Evolutionary conservation across 768 basidiomycete genomes (phyloP).

Genomic region (Vararia minispora): DNA sequence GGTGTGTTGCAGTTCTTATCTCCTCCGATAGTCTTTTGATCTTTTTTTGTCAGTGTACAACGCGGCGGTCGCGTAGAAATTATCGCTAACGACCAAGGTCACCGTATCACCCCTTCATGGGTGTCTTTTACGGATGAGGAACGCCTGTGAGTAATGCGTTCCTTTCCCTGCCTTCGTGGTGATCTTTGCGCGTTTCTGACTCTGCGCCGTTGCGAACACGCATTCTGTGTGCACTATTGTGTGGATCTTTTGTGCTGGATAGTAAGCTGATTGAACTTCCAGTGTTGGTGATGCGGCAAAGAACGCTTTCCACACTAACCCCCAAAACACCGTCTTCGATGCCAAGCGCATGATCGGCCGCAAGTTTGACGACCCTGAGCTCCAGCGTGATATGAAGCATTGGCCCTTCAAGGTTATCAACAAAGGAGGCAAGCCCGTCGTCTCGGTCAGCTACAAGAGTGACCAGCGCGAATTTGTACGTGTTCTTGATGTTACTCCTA

Average conservation of each 20-base stretch:
- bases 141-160: slow-evolving; percentile 29
- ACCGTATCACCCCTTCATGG: slow-evolving; percentile 56
- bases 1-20: slow-evolving; percentile 35
- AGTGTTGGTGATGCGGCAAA: slow-evolving; percentile 92
- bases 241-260: too few relatives aligned
- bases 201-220: too few relatives aligned
- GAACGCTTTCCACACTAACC: slow-evolving; percentile 89
- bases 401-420: slow-evolving; percentile 82
- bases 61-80: slow-evolving; percentile 44
- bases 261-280: slow-evolving; percentile 2
- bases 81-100: slow-evolving; percentile 45
- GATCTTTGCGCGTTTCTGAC: neutral
- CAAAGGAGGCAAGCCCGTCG: slow-evolving; percentile 70
- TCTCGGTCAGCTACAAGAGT: slow-evolving; percentile 69
- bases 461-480: slow-evolving; percentile 76
- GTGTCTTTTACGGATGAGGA: slow-evolving; percentile 50
- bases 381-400: slow-evolving; percentile 79
- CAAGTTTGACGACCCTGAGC: slow-evolving; percentile 69
- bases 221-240: too few relatives aligned
- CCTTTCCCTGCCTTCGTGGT: too few relatives aligned
- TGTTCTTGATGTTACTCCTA: slow-evolving; percentile 9
- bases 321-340: slow-evolving; percentile 90
- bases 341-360: slow-evolving; percentile 93
- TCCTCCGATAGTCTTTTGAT: slow-evolving; percentile 24
- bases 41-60: slow-evolving; percentile 21